Percentiles rank a stretch among this genome's conserved stretches.
These are phyloP conservation scores for Marsdenia floribunda DNA, from an alignment of 257 asterid genomes.

Conservation along the genomic window DNA sequence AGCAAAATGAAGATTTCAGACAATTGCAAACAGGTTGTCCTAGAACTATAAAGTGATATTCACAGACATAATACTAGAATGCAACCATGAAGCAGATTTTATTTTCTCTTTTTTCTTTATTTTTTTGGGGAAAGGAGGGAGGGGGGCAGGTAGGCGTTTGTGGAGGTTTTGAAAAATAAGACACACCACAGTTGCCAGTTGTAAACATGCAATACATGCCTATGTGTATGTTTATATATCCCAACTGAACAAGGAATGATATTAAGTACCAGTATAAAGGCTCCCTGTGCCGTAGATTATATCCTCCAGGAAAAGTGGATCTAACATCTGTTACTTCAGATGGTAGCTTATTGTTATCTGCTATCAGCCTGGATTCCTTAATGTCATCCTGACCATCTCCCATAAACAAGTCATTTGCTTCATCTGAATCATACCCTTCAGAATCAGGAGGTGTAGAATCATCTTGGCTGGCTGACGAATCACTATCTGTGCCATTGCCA, in stretches of 20 bases:
- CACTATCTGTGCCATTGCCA: conserved; percentile 31
- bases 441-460: conserved; percentile 41
- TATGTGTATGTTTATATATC: background rate
- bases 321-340: conserved; percentile 22
- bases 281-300: conserved; percentile 73
- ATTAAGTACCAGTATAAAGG: conserved; percentile 69
- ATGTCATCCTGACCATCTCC: conserved; percentile 27
- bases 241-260: background rate
- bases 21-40: too few species aligned
- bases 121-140: too few species aligned
- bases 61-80: background rate
- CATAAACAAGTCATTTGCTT: conserved; percentile 40
- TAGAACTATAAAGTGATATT: too few species aligned
- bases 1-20: background rate
- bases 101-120: background rate
- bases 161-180: too few species aligned
- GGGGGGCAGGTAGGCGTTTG: too few species aligned
- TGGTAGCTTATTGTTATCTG: conserved; percentile 21
- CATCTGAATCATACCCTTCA: conserved; percentile 34
- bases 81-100: background rate
- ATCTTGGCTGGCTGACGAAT: conserved; percentile 33
- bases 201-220: background rate
- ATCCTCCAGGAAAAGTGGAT: conserved; percentile 49
- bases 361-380: conserved; percentile 25
- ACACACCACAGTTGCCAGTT: too few species aligned